phyloP scores from a whole-genome alignment of 129 eudicot genomes.

The Sambucus nigra region DNA sequence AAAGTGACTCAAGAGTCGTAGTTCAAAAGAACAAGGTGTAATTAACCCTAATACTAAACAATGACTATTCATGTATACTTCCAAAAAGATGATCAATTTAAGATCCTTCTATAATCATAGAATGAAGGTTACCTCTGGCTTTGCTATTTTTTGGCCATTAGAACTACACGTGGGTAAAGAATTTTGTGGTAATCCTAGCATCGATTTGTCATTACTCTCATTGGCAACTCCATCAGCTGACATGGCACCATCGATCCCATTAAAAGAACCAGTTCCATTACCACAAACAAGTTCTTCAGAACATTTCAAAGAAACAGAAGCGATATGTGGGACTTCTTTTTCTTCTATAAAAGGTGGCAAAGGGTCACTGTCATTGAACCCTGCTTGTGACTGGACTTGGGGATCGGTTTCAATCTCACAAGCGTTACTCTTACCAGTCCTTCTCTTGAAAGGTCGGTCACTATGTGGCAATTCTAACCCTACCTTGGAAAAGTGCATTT shows the following conservation, averaged over 20 bases:
- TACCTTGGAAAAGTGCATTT: constrained; percentile 66
- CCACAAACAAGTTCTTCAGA: constrained; percentile 17
- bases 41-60: too few species aligned
- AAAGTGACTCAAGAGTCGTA: too few species aligned
- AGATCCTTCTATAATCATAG: too few species aligned
- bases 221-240: constrained; percentile 14
- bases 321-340: constrained; percentile 9
- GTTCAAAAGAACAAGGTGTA: too few species aligned
- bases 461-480: constrained; percentile 52
- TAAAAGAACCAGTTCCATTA: constrained; percentile 13
- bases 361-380: constrained; percentile 1
- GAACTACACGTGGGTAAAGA: constrained; percentile 10
- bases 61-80: too few species aligned
- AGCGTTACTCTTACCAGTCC: constrained; percentile 8
- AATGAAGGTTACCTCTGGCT: constrained; percentile 26
- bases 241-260: constrained; percentile 8
- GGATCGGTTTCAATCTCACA: constrained; percentile 21
- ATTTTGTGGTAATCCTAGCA: constrained; percentile 18
- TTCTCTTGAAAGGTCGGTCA: constrained; percentile 45
- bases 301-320: constrained; percentile 8
- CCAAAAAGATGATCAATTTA: too few species aligned
- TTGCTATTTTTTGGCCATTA: constrained; percentile 10
- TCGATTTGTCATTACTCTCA: constrained; percentile 17
- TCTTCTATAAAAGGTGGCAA: constrained; percentile 17
- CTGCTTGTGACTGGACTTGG: constrained; percentile 5